These are phyloP conservation scores for Bruguiera parviflora DNA, from an alignment of 345 rosid species.

Conservation along the genomic window DNA sequence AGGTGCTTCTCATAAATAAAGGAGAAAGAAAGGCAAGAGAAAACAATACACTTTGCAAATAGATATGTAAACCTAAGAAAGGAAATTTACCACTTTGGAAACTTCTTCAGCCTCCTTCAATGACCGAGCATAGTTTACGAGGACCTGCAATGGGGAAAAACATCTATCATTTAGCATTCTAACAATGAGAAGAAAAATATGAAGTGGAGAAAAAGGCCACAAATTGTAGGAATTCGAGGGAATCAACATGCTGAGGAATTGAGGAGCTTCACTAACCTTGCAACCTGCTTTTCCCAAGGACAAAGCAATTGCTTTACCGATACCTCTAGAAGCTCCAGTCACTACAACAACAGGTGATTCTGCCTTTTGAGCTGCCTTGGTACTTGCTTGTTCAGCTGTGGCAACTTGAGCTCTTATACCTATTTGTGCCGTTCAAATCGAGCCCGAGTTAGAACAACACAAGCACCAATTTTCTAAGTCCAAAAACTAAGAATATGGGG, in stretches of 20 bases:
- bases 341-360: conserved; percentile 83
- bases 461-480: no score
- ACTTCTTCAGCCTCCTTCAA: conserved; percentile 97
- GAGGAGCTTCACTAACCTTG: conserved; percentile 23
- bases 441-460: not conserved
- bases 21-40: no score
- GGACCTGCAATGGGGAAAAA: conserved; percentile 49
- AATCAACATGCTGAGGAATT: not conserved
- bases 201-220: no score
- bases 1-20: no score
- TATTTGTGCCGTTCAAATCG: conserved; percentile 13
- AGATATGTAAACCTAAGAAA: not conserved
- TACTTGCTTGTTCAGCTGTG: conserved; percentile 44
- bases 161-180: not conserved
- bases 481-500: no score
- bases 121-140: conserved; percentile 93
- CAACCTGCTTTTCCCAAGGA: conserved; percentile 75
- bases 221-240: no score
- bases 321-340: conserved; percentile 99
- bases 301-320: conserved; percentile 91
- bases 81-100: conserved; percentile 59
- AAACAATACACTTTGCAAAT: no score
- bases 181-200: not conserved
- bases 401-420: conserved; percentile 75
- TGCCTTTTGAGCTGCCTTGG: conserved; percentile 42